phyloP scores from a whole-genome alignment of 352 stramenopile species.

The Paralagenidium karlingii region DNA sequence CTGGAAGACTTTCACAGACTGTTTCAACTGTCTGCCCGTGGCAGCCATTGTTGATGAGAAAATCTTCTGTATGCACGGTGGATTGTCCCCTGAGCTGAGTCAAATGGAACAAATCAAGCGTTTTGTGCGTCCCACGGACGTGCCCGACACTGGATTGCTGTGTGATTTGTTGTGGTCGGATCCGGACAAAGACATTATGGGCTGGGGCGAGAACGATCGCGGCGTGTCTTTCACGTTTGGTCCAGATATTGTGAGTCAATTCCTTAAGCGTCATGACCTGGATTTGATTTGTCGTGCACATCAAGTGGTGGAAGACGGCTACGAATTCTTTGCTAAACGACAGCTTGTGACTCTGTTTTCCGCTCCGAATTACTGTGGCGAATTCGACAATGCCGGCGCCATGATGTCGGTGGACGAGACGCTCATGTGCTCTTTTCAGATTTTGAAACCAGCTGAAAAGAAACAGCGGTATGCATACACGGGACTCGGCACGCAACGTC shows the following conservation, averaged over 20 bases:
- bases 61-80: conserved; percentile 99
- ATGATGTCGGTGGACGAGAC: conserved; percentile 70
- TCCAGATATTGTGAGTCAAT: conserved; percentile 96
- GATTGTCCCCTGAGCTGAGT: conserved; percentile 91
- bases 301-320: conserved; percentile 70
- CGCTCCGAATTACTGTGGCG: conserved; percentile 85
- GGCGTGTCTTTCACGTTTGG: conserved; percentile 97
- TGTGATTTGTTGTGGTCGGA: conserved; percentile 98
- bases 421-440: conserved; percentile 64
- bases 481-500: conserved; percentile 38
- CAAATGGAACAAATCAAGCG: conserved; percentile 90
- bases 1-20: conserved; percentile 96
- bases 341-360: conserved; percentile 87
- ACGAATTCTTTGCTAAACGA: conserved; percentile 60
- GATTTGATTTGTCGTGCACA: conserved; percentile 97
- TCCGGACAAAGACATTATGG: conserved; percentile 97
- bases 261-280: conserved; percentile 95
- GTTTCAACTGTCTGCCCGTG: conserved; percentile 90
- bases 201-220: conserved; percentile 97
- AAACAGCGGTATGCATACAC: conserved; percentile 71
- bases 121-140: conserved; percentile 85
- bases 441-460: conserved; percentile 68
- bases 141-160: conserved; percentile 90
- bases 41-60: conserved; percentile 98
- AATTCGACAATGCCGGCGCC: conserved; percentile 77